These are phyloP conservation scores for Saturnispora hagleri DNA, from an alignment of 805 yeast species.

Conservation along the genomic window DNA sequence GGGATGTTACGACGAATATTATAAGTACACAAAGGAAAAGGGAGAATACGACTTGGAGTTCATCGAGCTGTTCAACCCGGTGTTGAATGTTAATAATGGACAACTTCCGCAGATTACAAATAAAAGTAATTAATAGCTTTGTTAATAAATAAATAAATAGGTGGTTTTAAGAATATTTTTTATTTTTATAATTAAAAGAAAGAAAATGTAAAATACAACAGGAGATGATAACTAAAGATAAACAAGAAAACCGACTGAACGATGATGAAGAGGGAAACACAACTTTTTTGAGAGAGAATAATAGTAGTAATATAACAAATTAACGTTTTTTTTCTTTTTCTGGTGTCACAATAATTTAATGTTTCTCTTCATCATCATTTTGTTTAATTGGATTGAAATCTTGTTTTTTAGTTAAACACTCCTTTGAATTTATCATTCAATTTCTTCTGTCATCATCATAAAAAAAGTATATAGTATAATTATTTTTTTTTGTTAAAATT, in stretches of 20 bases:
- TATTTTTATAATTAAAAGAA: neutral
- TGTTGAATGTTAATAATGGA: conserved; percentile 36
- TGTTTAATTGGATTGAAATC: too few species aligned
- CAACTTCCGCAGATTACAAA: conserved; percentile 48
- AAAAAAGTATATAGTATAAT: too few species aligned
- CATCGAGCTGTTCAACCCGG: conserved; percentile 73
- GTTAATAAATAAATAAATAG: neutral
- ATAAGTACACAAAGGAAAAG: conserved; percentile 86
- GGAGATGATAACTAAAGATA: neutral
- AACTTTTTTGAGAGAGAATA: neutral
- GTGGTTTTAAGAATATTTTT: neutral
- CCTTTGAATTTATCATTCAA: neutral
- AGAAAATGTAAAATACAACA: neutral
- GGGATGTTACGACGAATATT: conserved; percentile 90
- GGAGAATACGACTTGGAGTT: conserved; percentile 88
- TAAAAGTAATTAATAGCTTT: neutral
- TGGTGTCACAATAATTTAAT: neutral
- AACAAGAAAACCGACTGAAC: neutral
- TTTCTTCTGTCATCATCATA: neutral
- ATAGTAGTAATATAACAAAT: neutral
- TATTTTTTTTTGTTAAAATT: too few species aligned
- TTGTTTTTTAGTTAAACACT: too few species aligned
- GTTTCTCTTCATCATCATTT: neutral
- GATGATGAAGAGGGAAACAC: neutral
- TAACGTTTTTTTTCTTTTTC: neutral